phyloP scores from a whole-genome alignment of 352 stramenopile genomes.

The Phytophthora pisi region DNA sequence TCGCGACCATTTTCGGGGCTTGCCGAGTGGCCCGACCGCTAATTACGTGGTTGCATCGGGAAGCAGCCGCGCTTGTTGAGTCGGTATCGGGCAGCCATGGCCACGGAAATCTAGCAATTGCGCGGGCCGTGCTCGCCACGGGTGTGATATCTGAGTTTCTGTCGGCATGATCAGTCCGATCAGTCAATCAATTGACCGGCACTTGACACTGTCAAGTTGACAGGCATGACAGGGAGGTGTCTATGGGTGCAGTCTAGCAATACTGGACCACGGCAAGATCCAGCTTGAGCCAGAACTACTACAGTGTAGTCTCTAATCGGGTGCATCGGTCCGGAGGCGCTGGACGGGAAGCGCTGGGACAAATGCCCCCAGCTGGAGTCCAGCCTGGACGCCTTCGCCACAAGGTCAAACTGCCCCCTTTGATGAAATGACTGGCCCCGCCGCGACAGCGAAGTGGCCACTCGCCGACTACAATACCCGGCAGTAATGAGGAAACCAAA shows the following conservation, averaged over 20 bases:
- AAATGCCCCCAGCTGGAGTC: neutral
- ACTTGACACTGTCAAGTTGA: constrained; percentile 2
- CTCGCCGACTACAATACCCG: neutral
- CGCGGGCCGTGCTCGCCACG: neutral
- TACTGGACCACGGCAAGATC: neutral
- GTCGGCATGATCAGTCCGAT: neutral
- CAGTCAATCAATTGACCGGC: neutral
- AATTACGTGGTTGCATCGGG: neutral
- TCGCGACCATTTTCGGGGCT: neutral
- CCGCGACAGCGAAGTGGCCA: neutral
- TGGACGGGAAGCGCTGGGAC: neutral
- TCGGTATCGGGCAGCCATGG: neutral
- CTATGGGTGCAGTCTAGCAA: neutral
- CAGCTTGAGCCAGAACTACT: neutral
- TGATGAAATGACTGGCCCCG: neutral
- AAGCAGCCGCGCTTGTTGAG: neutral
- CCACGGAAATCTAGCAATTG: neutral
- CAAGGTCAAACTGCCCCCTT: neutral
- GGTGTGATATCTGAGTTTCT: constrained; percentile 1
- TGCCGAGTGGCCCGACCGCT: neutral
- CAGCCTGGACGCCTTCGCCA: neutral
- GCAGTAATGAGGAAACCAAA: neutral
- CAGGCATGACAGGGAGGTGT: neutral
- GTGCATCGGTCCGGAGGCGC: neutral
- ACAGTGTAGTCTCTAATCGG: neutral